Evolutionary conservation across 2,329 filamentous ascomycete genomes (phyloP).

Genomic region (Verruconis gallopava): DNA sequence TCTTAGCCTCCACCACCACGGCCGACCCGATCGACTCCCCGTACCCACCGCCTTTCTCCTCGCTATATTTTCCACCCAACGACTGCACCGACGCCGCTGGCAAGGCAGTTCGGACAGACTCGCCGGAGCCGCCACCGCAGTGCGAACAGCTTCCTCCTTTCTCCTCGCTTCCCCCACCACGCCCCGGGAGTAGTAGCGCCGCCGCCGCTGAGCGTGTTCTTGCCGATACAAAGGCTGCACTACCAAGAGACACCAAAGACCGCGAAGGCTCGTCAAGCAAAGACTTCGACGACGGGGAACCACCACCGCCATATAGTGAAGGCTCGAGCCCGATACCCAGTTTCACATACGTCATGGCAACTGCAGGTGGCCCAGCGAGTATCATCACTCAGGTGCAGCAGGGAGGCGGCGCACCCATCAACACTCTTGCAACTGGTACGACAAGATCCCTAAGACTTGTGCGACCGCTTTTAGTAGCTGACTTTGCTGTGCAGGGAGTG

Average conservation of each 20-base stretch:
- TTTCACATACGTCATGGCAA: conserved; percentile 96
- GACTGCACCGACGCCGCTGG: conserved; percentile 33
- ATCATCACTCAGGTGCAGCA: conserved; percentile 99
- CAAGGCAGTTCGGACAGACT: conserved; percentile 14
- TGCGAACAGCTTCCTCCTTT: conserved; percentile 3
- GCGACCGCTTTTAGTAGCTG: conserved; percentile 3
- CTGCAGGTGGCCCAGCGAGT: conserved; percentile 90
- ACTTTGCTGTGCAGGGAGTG: conserved; percentile 49
- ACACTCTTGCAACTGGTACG: conserved; percentile 64
- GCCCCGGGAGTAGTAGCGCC: conserved; percentile 34
- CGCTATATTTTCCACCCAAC: conserved; percentile 43
- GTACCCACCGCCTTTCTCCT: conserved; percentile 49
- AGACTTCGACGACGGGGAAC: conserved; percentile 67
- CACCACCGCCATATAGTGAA: conserved; percentile 91
- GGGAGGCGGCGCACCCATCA: conserved; percentile 64
- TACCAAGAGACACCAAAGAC: conserved; percentile 70
- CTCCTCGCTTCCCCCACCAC: conserved; percentile 33
- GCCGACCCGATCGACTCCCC: conserved; percentile 32
- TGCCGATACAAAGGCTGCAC: conserved; percentile 71
- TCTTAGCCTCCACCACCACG: conserved; percentile 26
- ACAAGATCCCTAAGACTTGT: neutral
- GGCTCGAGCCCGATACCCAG: conserved; percentile 82
- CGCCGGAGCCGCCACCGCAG: conserved; percentile 3
- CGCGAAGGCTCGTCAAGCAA: conserved; percentile 53
- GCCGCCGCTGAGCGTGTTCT: conserved; percentile 24